phyloP scores from a whole-genome alignment of 768 basidiomycete genomes.

The Trametes gibbosa region DNA sequence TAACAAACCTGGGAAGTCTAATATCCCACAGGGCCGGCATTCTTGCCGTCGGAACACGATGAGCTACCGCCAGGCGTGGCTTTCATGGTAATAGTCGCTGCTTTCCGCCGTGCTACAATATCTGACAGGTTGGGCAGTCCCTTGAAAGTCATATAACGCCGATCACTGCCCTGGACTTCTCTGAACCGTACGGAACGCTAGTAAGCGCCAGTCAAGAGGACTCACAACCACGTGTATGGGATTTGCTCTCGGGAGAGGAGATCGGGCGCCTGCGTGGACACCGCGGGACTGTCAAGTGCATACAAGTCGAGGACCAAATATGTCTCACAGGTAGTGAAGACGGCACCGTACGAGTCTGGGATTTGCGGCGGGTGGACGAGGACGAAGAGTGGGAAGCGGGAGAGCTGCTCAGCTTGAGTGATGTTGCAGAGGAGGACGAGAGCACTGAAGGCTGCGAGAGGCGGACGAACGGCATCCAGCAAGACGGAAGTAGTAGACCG shows the following conservation, averaged over 20 bases:
- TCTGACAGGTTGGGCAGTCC: slow-evolving; percentile 49
- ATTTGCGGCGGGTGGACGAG: slow-evolving; percentile 78
- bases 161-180: slow-evolving; percentile 89
- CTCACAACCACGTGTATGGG: slow-evolving; percentile 89
- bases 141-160: slow-evolving; percentile 77
- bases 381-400: slow-evolving; percentile 55
- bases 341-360: slow-evolving; percentile 85
- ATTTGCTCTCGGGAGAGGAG: slow-evolving; percentile 85
- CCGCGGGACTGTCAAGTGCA: slow-evolving; percentile 73
- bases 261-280: slow-evolving; percentile 85
- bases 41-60: slow-evolving; percentile 96
- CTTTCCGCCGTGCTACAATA: neutral
- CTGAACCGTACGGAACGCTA: slow-evolving; percentile 93
- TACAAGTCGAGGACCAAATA: slow-evolving; percentile 90
- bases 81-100: slow-evolving; percentile 75
- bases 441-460: slow-evolving; percentile 30
- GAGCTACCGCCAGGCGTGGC: slow-evolving; percentile 92
- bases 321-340: slow-evolving; percentile 92
- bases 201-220: slow-evolving; percentile 88
- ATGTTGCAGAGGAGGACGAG: slow-evolving; percentile 65
- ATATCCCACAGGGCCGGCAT: slow-evolving; percentile 70
- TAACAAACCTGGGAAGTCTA: neutral
- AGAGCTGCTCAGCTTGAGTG: slow-evolving; percentile 56
- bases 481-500: slow-evolving; percentile 29
- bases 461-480: slow-evolving; percentile 38